Evolutionary conservation across 257 asterid species (phyloP).

Genomic region (Cinchona pubescens): DNA sequence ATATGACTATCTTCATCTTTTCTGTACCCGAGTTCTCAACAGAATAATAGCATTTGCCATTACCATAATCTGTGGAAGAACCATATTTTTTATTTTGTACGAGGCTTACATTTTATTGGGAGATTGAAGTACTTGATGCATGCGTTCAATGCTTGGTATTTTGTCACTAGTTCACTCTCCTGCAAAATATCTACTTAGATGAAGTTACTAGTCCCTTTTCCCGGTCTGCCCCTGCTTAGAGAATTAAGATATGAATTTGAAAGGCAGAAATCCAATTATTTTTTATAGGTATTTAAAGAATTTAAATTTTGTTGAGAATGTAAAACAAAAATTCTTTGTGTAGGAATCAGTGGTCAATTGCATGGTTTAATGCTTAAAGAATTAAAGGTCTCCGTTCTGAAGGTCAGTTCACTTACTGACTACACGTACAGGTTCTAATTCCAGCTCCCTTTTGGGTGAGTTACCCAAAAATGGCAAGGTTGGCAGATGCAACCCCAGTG

Average conservation of each 20-base stretch:
- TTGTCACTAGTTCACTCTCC: neutral
- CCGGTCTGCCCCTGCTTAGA: neutral
- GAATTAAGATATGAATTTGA: neutral
- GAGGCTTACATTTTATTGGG: neutral
- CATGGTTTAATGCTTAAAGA: neutral
- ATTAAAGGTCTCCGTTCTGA: neutral
- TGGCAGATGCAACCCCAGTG: slow-evolving; percentile 93
- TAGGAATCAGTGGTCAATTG: neutral
- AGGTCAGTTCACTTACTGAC: slow-evolving; percentile 2
- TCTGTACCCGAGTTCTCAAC: neutral
- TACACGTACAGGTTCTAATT: slow-evolving; percentile 67
- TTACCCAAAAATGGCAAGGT: slow-evolving; percentile 95
- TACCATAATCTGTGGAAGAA: neutral
- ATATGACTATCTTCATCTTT: neutral
- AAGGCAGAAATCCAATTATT: neutral
- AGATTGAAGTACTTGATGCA: neutral
- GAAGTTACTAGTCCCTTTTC: neutral
- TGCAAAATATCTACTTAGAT: neutral
- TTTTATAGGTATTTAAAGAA: neutral
- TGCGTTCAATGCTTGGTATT: neutral
- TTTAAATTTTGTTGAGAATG: neutral
- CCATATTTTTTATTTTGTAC: neutral
- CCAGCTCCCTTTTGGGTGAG: slow-evolving; percentile 99
- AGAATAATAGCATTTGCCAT: neutral
- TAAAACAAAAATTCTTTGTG: neutral